Conservation (phyloP, 1,284 basidiomycete species). For the Rhodotorula sp. region DNA sequence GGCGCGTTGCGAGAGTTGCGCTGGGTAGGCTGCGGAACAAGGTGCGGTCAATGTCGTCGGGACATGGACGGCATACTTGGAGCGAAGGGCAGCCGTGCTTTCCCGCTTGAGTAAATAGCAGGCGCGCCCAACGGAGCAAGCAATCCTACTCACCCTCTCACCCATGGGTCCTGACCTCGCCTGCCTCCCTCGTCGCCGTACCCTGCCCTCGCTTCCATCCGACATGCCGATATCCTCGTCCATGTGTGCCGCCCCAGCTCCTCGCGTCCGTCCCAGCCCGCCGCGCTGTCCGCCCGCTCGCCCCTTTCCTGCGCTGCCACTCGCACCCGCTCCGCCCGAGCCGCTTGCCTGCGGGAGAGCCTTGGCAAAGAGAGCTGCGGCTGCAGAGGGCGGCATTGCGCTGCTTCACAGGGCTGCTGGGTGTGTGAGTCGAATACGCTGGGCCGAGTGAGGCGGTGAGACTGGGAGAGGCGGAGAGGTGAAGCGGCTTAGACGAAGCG, state of each 20-base stretch:
- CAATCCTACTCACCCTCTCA: slow-evolving; percentile 25
- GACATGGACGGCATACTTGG: neutral
- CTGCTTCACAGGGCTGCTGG: no score
- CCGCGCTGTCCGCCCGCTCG: neutral
- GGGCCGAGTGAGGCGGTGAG: no score
- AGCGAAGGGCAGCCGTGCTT: no score
- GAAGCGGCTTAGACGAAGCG: no score
- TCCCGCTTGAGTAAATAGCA: no score
- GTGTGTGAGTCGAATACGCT: no score
- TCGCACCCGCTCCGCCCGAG: neutral
- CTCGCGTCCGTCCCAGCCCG: slow-evolving; percentile 1
- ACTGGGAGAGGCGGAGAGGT: no score
- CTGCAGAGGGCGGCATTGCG: slow-evolving; percentile 8
- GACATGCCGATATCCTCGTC: slow-evolving; percentile 39
- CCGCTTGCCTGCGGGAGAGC: slow-evolving; percentile 11
- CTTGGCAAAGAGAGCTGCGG: slow-evolving; percentile 19
- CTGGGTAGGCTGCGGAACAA: neutral
- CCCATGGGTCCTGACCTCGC: slow-evolving; percentile 33
- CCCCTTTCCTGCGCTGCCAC: neutral
- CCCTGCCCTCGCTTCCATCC: slow-evolving; percentile 15
- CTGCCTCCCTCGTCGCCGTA: slow-evolving; percentile 21
- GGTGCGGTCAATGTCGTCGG: neutral
- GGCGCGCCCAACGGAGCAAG: no score
- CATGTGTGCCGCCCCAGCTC: slow-evolving; percentile 1
- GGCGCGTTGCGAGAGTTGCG: slow-evolving; percentile 20